These are phyloP conservation scores for Daldinia eschscholtzii DNA, from an alignment of 2,329 filamentous ascomycete genomes.

Conservation along the genomic window DNA sequence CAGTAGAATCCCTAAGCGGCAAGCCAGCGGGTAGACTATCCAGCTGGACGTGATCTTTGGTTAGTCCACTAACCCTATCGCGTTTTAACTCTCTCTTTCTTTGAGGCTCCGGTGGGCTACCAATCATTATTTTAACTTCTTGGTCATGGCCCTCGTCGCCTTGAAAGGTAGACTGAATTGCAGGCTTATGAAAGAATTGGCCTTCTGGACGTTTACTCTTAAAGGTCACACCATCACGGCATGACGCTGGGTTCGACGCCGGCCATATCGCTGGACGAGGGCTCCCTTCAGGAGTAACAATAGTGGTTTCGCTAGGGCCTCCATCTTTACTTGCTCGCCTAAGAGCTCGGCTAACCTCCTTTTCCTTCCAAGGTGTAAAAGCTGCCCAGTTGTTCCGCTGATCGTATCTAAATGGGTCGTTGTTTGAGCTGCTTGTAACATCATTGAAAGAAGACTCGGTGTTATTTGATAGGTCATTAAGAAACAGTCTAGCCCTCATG, in stretches of 20 bases:
- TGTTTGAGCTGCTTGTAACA: conserved; percentile 53
- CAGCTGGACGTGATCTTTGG: not conserved
- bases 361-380: conserved; percentile 56
- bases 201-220: conserved; percentile 1
- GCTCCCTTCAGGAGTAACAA: conserved; percentile 42
- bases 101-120: not conserved
- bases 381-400: conserved; percentile 55
- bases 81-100: conserved; percentile 6
- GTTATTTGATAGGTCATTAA: conserved; percentile 36
- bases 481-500: conserved; percentile 17
- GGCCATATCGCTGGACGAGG: not conserved
- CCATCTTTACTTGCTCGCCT: conserved; percentile 49
- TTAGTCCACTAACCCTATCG: not conserved
- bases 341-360: conserved; percentile 59
- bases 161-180: not conserved
- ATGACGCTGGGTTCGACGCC: not conserved
- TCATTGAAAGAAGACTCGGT: conserved; percentile 48
- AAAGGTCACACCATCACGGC: not conserved
- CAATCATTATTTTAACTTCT: conserved; percentile 1
- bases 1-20: conserved; percentile 34
- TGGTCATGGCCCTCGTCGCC: not conserved
- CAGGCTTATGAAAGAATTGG: not conserved
- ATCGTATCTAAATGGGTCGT: conserved; percentile 63
- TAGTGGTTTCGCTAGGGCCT: conserved; percentile 44
- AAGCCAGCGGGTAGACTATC: conserved; percentile 3